Base-by-base conservation (phyloP, 1,139 yeast genomes). In the Meyerozyma athensensis region DNA sequence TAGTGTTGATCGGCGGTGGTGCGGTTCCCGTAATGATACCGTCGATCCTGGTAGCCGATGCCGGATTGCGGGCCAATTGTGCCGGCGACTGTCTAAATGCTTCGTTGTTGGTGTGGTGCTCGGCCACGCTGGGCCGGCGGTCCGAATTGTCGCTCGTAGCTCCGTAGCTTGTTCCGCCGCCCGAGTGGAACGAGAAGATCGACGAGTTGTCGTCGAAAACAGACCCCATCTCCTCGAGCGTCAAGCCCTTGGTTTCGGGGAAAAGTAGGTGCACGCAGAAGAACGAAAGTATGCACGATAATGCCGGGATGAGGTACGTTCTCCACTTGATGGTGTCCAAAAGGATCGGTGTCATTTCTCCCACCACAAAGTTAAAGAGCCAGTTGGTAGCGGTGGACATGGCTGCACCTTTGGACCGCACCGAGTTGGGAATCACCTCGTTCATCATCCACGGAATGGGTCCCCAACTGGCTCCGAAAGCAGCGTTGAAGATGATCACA, bases 361-460 rank as follows among this genome's bases (percentile, higher is more conserved):
- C 97, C 17, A 89, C 97, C 35, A 89, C 63, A 65, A 87, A 89
- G 61, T 89, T 89, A 64, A 86, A 89, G n/a, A 86, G 75, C 97
- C 97, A 90, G 58, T 89, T 89, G 7, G 95, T 80, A 1, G 96
- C 96, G 0, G 96, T 89, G 0, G 96, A 82, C 46, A 87, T 65
- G 1, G 96, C 87, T 0, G 96, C 95, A 36, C 96, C 96, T 52
- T 89, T 86, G 6, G 96, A 89, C 43, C 97, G 75, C n/a, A 89
- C 89, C 18, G 81, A 70, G 43, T 86, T 75, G 0, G 97, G 97
- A 41, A 90, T 74, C 38, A 90, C 90, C 63, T 89, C 97, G 34
- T 89, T 87, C 63, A 86, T 82, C 50, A 90, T 71, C 97, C 97
- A 89, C 6, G 96, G 96, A 43, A 90, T 81, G 3, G 97, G 97